These are phyloP conservation scores for Amanita rubescens DNA, from an alignment of 768 basidiomycete species.

Conservation along the genomic window DNA sequence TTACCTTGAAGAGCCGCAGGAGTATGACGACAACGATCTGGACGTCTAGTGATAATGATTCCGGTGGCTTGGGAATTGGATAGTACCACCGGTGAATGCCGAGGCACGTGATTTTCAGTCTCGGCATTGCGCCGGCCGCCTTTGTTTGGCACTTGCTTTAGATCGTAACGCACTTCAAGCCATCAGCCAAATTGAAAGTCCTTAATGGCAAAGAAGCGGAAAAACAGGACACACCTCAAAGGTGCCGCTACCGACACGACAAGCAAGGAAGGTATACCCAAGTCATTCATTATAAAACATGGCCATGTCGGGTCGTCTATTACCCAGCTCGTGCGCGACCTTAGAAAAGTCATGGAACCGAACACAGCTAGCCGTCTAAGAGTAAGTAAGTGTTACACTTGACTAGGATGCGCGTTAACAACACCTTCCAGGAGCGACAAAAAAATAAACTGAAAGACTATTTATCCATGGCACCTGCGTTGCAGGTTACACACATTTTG, in stretches of 20 bases:
- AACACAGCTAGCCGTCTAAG: constrained; percentile 91
- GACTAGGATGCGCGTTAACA: neutral
- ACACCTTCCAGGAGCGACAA: constrained; percentile 65
- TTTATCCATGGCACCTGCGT: constrained; percentile 81
- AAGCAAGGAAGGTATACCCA: constrained; percentile 45
- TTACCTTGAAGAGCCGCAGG: neutral
- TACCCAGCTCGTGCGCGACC: constrained; percentile 83
- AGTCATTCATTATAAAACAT: constrained; percentile 95
- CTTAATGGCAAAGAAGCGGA: constrained; percentile 68
- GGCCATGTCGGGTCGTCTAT: constrained; percentile 87
- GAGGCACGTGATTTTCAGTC: constrained; percentile 10
- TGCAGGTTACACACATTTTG: constrained; percentile 88
- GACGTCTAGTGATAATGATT: neutral
- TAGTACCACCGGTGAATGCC: constrained; percentile 20
- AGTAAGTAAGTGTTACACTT: constrained; percentile 34
- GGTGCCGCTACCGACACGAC: constrained; percentile 29
- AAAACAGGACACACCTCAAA: constrained; percentile 79
- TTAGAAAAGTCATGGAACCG: constrained; percentile 96
- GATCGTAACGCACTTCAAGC: constrained; percentile 17
- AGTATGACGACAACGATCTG: neutral
- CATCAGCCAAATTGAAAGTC: neutral
- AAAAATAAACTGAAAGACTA: constrained; percentile 93
- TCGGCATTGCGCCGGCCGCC: too few relatives aligned
- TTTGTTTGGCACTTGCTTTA: constrained; percentile 17
- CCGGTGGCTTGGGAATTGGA: constrained; percentile 22